Evolutionary conservation across 306 rosid species (phyloP).

Genomic region (Pachyrhizus erosus): DNA sequence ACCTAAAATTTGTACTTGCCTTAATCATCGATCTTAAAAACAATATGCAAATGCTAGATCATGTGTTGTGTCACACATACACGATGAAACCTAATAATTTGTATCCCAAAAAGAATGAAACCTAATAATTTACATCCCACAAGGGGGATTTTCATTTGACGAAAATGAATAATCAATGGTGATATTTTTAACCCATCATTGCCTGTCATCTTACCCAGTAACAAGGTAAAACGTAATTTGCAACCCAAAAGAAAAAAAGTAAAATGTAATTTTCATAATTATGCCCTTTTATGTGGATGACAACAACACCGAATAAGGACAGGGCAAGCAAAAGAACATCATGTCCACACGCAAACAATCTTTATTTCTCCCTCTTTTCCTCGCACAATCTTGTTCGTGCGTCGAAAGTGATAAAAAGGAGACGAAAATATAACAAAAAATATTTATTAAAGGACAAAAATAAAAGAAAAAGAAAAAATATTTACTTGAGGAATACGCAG

Average conservation of each 20-base stretch:
- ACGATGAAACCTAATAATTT: background rate
- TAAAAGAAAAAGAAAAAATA: background rate
- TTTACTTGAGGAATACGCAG: slow-evolving; percentile 13
- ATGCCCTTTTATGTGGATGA: slow-evolving; percentile 1
- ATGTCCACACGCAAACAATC: slow-evolving; percentile 26
- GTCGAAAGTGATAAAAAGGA: background rate
- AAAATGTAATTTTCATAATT: slow-evolving; percentile 6
- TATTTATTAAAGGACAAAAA: background rate
- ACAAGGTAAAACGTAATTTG: background rate
- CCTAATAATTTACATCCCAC: background rate
- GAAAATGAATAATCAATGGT: too few species aligned
- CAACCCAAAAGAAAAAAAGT: background rate
- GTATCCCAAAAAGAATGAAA: background rate
- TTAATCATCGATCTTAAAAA: background rate
- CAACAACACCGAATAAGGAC: slow-evolving; percentile 23
- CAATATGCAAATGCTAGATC: slow-evolving; percentile 17
- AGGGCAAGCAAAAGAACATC: background rate
- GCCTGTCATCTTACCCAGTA: background rate
- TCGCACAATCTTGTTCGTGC: background rate
- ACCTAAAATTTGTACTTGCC: background rate
- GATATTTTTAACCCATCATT: slow-evolving; percentile 18
- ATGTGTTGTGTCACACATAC: background rate
- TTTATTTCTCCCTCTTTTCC: slow-evolving; percentile 8
- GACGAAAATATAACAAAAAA: background rate
- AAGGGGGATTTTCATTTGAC: too few species aligned